These are phyloP conservation scores for Calonectria pseudoturangicola DNA, from an alignment of 2,329 filamentous ascomycete genomes.

Conservation along the genomic window DNA sequence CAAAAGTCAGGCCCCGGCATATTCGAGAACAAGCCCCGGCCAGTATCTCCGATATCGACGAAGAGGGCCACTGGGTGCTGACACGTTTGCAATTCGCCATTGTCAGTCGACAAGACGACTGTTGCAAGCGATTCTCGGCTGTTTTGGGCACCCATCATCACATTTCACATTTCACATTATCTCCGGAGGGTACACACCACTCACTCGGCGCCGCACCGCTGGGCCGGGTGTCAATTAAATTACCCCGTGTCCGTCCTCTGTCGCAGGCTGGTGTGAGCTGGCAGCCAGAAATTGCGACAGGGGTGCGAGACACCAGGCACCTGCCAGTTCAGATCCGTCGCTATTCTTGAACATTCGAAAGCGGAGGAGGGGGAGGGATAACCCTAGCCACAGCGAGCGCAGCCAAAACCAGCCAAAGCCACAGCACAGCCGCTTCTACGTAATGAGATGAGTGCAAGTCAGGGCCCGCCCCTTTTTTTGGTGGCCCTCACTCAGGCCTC, in stretches of 20 bases:
- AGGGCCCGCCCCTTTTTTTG: neutral
- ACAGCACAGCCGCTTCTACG: conserved; percentile 22
- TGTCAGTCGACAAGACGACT: conserved; percentile 21
- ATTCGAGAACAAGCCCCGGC: conserved; percentile 29
- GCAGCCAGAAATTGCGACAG: conserved; percentile 32
- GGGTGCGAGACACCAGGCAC: conserved; percentile 34
- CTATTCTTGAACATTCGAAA: conserved; percentile 24
- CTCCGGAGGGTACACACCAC: conserved; percentile 1
- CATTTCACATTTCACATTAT: neutral
- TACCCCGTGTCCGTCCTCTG: conserved; percentile 12
- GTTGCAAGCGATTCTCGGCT: conserved; percentile 9
- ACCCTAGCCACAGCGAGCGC: neutral
- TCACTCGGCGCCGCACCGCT: neutral
- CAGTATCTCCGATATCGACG: conserved; percentile 28
- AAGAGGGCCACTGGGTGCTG: conserved; percentile 30
- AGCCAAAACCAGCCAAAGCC: conserved; percentile 4
- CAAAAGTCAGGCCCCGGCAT: conserved; percentile 14
- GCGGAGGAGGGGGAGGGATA: neutral
- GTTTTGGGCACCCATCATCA: conserved; percentile 19
- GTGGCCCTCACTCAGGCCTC: neutral
- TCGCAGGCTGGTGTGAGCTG: conserved; percentile 24
- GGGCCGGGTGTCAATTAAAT: conserved; percentile 20
- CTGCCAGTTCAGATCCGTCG: conserved; percentile 9
- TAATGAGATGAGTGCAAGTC: neutral
- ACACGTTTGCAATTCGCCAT: conserved; percentile 39